Evolutionary conservation across 225 moss, liverwort and hornwort species (phyloP).

Genomic region (Pseudisothecium myosuroides): DNA sequence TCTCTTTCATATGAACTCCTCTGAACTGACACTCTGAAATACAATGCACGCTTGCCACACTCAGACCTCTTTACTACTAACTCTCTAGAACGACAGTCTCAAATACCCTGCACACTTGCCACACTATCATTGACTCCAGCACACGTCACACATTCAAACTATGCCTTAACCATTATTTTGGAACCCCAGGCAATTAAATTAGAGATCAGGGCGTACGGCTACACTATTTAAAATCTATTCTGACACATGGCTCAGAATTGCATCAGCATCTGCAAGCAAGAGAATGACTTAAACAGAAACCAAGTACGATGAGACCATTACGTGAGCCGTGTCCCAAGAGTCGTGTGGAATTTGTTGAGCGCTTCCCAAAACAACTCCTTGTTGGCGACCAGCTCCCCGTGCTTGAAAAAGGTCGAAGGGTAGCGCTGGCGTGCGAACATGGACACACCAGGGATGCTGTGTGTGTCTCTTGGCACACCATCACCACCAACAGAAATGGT

Average conservation of each 20-base stretch:
- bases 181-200: background rate
- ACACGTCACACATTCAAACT: background rate
- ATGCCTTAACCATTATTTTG: background rate
- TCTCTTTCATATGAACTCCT: background rate
- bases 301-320: conserved; percentile 7
- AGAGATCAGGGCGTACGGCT: background rate
- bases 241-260: background rate
- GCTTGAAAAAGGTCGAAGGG: conserved; percentile 44
- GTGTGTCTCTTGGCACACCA: conserved; percentile 17
- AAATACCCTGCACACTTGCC: background rate
- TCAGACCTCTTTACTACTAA: background rate
- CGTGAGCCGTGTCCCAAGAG: conserved; percentile 56
- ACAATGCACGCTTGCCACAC: background rate
- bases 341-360: conserved; percentile 61
- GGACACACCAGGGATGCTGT: conserved; percentile 40
- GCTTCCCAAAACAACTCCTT: conserved; percentile 57
- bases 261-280: background rate
- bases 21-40: background rate
- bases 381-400: conserved; percentile 50
- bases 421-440: conserved; percentile 46
- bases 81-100: background rate
- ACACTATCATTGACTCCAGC: background rate
- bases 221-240: background rate
- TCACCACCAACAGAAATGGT: background rate
- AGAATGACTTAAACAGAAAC: background rate